phyloP scores from a whole-genome alignment of 1,139 yeast genomes.

The Scheffersomyces insectosa region DNA sequence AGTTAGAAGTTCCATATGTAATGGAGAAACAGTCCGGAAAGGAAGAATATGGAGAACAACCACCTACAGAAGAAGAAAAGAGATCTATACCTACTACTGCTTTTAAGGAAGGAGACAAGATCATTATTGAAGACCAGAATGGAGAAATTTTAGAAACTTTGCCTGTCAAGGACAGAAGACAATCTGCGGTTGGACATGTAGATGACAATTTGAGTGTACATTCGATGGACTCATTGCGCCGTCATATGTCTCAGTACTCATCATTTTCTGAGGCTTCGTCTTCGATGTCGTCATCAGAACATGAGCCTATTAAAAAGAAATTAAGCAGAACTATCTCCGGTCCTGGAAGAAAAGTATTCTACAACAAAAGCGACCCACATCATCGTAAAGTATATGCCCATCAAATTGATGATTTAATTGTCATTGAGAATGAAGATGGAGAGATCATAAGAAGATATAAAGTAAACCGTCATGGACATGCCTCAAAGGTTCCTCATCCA shows the following conservation, averaged over 20 bases:
- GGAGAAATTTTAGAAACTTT: slow-evolving; percentile 70
- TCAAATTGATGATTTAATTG: slow-evolving; percentile 64
- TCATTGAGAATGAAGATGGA: slow-evolving; percentile 90
- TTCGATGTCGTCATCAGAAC: slow-evolving; percentile 8
- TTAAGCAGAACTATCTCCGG: slow-evolving; percentile 11
- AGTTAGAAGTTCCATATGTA: slow-evolving; percentile 1
- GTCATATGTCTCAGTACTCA: slow-evolving; percentile 37
- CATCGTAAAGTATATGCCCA: slow-evolving; percentile 44
- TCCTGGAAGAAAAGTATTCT: slow-evolving; percentile 25
- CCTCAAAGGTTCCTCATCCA: slow-evolving; percentile 3
- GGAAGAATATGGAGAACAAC: not conserved
- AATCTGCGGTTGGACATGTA: slow-evolving; percentile 2
- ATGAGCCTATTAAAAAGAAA: slow-evolving; percentile 8
- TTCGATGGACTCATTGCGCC: slow-evolving; percentile 40
- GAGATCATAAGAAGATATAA: slow-evolving; percentile 82
- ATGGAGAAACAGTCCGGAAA: not conserved
- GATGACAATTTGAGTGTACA: slow-evolving; percentile 36
- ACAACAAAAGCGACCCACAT: slow-evolving; percentile 31
- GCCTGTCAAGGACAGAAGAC: slow-evolving; percentile 14
- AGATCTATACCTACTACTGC: slow-evolving; percentile 43
- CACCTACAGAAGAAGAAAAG: slow-evolving; percentile 2
- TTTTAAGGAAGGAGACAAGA: slow-evolving; percentile 67
- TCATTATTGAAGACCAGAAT: slow-evolving; percentile 75
- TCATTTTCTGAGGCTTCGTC: slow-evolving; percentile 18
- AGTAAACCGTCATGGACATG: slow-evolving; percentile 54